These are phyloP conservation scores for Elaeis guineensis DNA, from an alignment of 176 grass and related monocot species.

Conservation along the genomic window DNA sequence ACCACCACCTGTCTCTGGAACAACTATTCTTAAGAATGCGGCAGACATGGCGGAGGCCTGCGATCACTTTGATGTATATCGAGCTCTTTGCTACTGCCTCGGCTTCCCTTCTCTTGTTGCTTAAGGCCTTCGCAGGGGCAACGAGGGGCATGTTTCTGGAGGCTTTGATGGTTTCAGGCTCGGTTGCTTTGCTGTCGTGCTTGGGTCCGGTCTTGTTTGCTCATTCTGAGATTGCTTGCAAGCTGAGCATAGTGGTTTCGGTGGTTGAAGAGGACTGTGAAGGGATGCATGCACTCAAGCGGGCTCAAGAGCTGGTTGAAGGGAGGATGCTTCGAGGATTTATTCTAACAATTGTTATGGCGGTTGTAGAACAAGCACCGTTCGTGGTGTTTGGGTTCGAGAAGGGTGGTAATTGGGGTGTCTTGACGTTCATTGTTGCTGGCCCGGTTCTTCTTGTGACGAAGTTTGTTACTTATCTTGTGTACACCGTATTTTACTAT, in stretches of 20 bases:
- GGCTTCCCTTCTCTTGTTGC: constrained; percentile 29
- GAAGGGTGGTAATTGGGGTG: not conserved
- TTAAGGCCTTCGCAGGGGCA: constrained; percentile 7
- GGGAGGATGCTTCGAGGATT: constrained; percentile 8
- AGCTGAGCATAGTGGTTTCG: constrained; percentile 24
- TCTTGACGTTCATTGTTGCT: not conserved
- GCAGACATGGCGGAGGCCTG: constrained; percentile 27
- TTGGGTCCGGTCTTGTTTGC: constrained; percentile 28
- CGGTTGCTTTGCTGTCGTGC: constrained; percentile 20
- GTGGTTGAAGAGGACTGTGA: constrained; percentile 11
- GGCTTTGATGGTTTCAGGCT: constrained; percentile 4
- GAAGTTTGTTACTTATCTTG: constrained; percentile 18
- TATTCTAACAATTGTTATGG: constrained; percentile 1
- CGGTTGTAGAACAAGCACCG: not conserved
- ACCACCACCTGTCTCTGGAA: not conserved
- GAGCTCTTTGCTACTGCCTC: constrained; percentile 34
- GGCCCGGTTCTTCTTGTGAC: not conserved
- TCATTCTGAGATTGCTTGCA: constrained; percentile 41
- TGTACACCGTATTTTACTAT: constrained; percentile 32
- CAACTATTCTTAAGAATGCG: constrained; percentile 1
- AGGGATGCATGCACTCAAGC: constrained; percentile 13
- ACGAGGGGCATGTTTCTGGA: not conserved
- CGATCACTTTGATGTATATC: constrained; percentile 23
- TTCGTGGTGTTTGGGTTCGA: not conserved
- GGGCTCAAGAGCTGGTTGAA: not conserved